phyloP scores from a whole-genome alignment of 805 yeast species.

The Danielozyma ontarioensis region DNA sequence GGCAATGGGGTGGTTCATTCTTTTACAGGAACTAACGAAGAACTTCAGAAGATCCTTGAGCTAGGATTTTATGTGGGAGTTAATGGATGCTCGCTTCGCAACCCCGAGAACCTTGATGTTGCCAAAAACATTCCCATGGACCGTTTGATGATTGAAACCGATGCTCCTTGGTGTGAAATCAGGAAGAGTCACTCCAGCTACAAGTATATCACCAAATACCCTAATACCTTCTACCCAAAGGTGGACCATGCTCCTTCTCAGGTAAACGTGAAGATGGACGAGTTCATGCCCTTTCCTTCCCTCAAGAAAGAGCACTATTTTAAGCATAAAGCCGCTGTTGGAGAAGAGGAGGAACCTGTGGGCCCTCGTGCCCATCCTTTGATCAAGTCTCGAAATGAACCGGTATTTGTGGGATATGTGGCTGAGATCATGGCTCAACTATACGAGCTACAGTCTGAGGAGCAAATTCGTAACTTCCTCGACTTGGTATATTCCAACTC shows the following conservation, averaged over 20 bases:
- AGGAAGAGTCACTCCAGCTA: slow-evolving; percentile 76
- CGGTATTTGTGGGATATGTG: slow-evolving; percentile 76
- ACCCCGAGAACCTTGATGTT: slow-evolving; percentile 66
- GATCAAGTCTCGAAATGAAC: slow-evolving; percentile 87
- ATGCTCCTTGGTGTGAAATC: slow-evolving; percentile 98
- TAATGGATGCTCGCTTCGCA: slow-evolving; percentile 89
- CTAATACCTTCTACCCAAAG: slow-evolving; percentile 52
- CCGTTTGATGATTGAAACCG: slow-evolving; percentile 80
- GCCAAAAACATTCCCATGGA: slow-evolving; percentile 65
- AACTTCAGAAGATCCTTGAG: slow-evolving; percentile 51
- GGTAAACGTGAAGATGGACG: slow-evolving; percentile 33
- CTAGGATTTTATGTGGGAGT: slow-evolving; percentile 71
- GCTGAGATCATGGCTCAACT: slow-evolving; percentile 42
- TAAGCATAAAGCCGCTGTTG: slow-evolving; percentile 20
- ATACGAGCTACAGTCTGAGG: slow-evolving; percentile 6
- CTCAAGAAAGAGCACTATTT: slow-evolving; percentile 60
- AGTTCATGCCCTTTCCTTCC: slow-evolving; percentile 54
- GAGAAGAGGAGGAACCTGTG: slow-evolving; percentile 4
- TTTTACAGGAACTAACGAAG: slow-evolving; percentile 77
- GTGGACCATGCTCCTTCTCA: slow-evolving; percentile 1
- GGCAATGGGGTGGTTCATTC: slow-evolving; percentile 89
- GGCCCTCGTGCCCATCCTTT: slow-evolving; percentile 39
- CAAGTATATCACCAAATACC: slow-evolving; percentile 49
- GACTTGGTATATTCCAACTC: slow-evolving; percentile 12
- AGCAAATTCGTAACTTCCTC: slow-evolving; percentile 7